Evolutionary conservation across 345 rosid genomes (phyloP).

Genomic region (Laguncularia racemosa): DNA sequence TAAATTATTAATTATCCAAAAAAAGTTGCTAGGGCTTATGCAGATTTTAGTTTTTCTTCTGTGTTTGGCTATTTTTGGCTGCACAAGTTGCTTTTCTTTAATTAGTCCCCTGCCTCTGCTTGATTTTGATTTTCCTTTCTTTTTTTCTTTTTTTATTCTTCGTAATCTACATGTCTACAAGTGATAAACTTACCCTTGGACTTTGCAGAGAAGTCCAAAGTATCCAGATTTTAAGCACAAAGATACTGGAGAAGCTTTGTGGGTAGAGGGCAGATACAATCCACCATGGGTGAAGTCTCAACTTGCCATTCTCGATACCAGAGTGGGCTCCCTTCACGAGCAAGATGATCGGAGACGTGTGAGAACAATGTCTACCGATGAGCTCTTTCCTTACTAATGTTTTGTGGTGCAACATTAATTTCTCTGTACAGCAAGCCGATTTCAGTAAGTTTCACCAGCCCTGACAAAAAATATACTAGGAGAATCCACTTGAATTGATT

Average conservation of each 20-base stretch:
- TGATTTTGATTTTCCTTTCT: too few relatives aligned
- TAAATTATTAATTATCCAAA: too few relatives aligned
- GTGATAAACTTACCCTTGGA: background rate
- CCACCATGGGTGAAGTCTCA: slow-evolving; percentile 61
- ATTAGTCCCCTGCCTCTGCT: too few relatives aligned
- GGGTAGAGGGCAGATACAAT: slow-evolving; percentile 55
- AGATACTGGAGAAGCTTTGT: slow-evolving; percentile 64
- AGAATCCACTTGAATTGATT: too few relatives aligned
- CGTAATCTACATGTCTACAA: background rate
- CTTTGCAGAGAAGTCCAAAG: slow-evolving; percentile 47
- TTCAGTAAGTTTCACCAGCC: too few relatives aligned
- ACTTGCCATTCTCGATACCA: slow-evolving; percentile 36
- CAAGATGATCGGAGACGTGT: slow-evolving; percentile 22
- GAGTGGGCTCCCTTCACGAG: slow-evolving; percentile 25
- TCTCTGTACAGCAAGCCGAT: too few relatives aligned
- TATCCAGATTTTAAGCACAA: slow-evolving; percentile 73
- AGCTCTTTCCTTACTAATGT: slow-evolving; percentile 19
- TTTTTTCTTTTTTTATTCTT: background rate
- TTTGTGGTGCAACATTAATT: background rate
- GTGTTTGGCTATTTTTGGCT: too few relatives aligned
- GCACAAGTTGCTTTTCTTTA: too few relatives aligned
- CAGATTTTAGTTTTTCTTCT: too few relatives aligned
- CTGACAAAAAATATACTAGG: too few relatives aligned
- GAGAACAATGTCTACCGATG: slow-evolving; percentile 25
- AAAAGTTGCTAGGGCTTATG: too few relatives aligned